Percentiles rank a stretch among this genome's conserved stretches.
phyloP scores from a whole-genome alignment of 2,329 filamentous ascomycete genomes.

The Fusarium marasasianum region DNA sequence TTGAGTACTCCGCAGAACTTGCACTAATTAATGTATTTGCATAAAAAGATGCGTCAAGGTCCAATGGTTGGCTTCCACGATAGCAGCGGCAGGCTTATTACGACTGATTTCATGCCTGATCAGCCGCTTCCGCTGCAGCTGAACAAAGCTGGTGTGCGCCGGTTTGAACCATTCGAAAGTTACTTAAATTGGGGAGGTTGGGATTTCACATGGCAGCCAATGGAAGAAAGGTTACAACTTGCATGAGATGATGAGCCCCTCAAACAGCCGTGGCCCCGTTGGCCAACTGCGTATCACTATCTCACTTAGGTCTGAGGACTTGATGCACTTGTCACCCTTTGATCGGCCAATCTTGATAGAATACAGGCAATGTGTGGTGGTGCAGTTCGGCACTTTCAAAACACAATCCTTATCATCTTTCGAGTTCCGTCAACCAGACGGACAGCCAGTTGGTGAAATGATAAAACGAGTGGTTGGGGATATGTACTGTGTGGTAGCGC shows the following conservation, averaged over 20 bases:
- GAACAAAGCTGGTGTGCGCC: conserved; percentile 26
- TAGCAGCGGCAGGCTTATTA: conserved; percentile 37
- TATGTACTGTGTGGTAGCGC: conserved; percentile 10
- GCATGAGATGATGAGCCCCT: conserved; percentile 12
- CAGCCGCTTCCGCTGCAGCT: conserved; percentile 36
- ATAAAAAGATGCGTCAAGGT: conserved; percentile 26
- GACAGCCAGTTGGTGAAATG: background rate
- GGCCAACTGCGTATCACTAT: background rate
- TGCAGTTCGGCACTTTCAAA: conserved; percentile 3
- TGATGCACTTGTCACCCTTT: conserved; percentile 7
- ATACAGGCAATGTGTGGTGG: conserved; percentile 16
- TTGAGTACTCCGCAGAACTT: conserved; percentile 16
- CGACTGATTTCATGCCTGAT: conserved; percentile 39
- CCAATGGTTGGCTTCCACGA: conserved; percentile 49
- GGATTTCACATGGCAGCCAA: conserved; percentile 38
- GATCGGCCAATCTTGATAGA: background rate
- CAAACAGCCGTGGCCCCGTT: background rate
- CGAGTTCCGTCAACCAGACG: conserved; percentile 1
- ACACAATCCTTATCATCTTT: background rate
- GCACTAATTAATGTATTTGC: conserved; percentile 43
- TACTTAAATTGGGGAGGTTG: conserved; percentile 37
- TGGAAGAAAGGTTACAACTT: conserved; percentile 2
- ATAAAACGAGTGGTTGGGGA: conserved; percentile 25
- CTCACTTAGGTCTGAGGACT: background rate
- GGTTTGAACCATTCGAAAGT: conserved; percentile 13